Base-by-base conservation (phyloP, 352 stramenopile species). In the Phytophthora sojae region DNA sequence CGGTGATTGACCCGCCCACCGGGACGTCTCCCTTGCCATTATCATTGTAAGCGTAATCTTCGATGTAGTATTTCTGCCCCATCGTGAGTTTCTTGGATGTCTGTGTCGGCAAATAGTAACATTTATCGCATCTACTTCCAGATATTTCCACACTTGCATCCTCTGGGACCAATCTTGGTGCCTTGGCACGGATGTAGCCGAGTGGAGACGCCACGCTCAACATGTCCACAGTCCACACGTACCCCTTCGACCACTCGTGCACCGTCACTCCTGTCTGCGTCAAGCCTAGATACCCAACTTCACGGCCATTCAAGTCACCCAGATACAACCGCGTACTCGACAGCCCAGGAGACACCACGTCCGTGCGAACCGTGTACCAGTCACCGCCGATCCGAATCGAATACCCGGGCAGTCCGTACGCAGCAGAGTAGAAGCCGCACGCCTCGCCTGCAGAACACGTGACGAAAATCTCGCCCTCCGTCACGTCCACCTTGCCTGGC, bases 21-120 rank as follows among this genome's bases (percentile, higher is more conserved):
- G 77, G 82, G 3, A 70, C 75, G 6, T 63, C 71, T n/a, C 92
- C 92, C 29, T 83, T 84, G 14, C 90, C 94, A 30, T 88, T 89
- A 7, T 45, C 64, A 42, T 98, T 98, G 61, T 86, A 91, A 14
- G 86, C 86, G 59, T 89, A 81, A 0, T 88, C 85, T 55, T 92
- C 78, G 26, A 97, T 78, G 56, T 88, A 93, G 67, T 97, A 97
- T 15, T 84, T 53, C 9, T 87, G 86, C 0, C 88, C 93, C 17
- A 62, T 63, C 7, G 49, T 63, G 4, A 93, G 74, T 21, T 75
- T 85, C 53, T 82, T 90, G 12, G 71, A 81, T 8, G 86, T 88
- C 37, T 89, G 75, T 0, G 66, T 82, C 0, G 86, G 86, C 1
- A 94, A 30, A 66, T 92, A 91, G 59, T 94, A 91, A 65, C 86